Percentiles rank a stretch among this genome's conserved stretches.
phyloP scores from a whole-genome alignment of 345 rosid species.

The Boechera stricta region DNA sequence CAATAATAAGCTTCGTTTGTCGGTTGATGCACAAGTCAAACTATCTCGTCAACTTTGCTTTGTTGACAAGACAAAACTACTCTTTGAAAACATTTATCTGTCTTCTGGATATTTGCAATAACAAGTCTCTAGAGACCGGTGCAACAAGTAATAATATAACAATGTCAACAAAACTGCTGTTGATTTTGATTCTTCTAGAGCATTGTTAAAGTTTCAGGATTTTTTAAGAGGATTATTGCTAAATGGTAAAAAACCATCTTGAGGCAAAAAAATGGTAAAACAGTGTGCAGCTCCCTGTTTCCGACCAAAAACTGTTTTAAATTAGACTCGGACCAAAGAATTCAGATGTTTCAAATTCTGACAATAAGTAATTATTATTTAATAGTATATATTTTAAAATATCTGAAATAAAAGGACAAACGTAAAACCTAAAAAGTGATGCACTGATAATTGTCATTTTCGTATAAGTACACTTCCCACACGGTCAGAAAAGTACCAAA shows the following conservation, averaged over 20 bases:
- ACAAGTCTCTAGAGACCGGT: not conserved
- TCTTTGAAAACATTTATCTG: not conserved
- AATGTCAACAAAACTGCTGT: slow-evolving; percentile 6
- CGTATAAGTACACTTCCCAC: slow-evolving; percentile 5
- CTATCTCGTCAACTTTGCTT: slow-evolving; percentile 15
- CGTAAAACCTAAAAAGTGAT: not conserved
- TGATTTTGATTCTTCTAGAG: not conserved
- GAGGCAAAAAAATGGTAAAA: not conserved
- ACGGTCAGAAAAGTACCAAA: not conserved
- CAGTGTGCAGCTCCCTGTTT: not conserved
- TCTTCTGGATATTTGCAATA: not conserved
- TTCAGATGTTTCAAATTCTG: no score
- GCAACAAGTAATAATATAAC: not conserved
- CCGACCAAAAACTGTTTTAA: slow-evolving; percentile 1
- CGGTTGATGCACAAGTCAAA: not conserved
- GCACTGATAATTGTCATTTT: not conserved
- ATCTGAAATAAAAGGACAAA: not conserved
- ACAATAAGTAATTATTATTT: no score
- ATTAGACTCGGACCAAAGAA: not conserved
- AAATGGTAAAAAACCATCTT: slow-evolving; percentile 7
- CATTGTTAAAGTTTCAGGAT: not conserved
- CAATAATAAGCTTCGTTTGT: not conserved
- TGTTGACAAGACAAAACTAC: slow-evolving; percentile 6
- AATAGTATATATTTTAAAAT: no score
- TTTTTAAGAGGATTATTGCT: not conserved